Evolutionary conservation across 495 filamentous ascomycete genomes (phyloP).

Genomic region (Choiromyces venosus): DNA sequence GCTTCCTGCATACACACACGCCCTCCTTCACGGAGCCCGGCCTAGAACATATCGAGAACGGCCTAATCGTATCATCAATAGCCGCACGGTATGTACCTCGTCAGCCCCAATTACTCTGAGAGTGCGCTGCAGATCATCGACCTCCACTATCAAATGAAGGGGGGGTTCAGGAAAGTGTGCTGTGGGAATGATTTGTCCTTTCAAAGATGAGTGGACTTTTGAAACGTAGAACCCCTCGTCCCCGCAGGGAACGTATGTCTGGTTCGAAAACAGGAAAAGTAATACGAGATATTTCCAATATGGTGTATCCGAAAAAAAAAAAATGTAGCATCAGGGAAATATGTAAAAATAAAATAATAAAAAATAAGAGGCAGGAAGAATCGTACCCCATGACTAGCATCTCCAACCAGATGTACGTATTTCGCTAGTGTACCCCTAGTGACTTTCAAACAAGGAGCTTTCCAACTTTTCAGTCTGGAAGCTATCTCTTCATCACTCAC

Average conservation of each 20-base stretch:
- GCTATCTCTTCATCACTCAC: slow-evolving; percentile 69
- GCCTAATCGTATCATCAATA: slow-evolving; percentile 37
- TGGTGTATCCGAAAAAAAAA: slow-evolving; percentile 37
- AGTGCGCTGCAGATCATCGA: slow-evolving; percentile 38
- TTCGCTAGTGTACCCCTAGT: slow-evolving; percentile 85
- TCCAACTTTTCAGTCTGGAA: slow-evolving; percentile 64
- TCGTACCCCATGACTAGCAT: slow-evolving; percentile 62
- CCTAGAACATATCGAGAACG: slow-evolving; percentile 42
- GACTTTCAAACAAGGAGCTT: slow-evolving; percentile 63
- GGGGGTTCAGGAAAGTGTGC: slow-evolving; percentile 18
- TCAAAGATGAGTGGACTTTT: slow-evolving; percentile 24
- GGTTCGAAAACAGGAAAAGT: slow-evolving; percentile 33
- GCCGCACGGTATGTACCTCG: slow-evolving; percentile 37
- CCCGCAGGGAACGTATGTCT: slow-evolving; percentile 32
- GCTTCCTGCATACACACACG: slow-evolving; percentile 30
- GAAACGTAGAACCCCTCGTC: slow-evolving; percentile 39
- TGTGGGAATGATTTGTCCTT: slow-evolving; percentile 36
- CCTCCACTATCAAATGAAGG: slow-evolving; percentile 37
- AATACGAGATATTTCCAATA: slow-evolving; percentile 29
- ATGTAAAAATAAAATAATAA: slow-evolving; percentile 32
- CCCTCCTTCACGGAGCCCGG: slow-evolving; percentile 14
- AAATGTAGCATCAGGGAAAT: neutral
- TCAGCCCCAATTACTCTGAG: slow-evolving; percentile 39
- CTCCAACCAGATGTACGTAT: slow-evolving; percentile 70
- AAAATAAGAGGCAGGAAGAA: slow-evolving; percentile 35